phyloP scores from a whole-genome alignment of 345 rosid genomes.

The Physaria fendleri region DNA sequence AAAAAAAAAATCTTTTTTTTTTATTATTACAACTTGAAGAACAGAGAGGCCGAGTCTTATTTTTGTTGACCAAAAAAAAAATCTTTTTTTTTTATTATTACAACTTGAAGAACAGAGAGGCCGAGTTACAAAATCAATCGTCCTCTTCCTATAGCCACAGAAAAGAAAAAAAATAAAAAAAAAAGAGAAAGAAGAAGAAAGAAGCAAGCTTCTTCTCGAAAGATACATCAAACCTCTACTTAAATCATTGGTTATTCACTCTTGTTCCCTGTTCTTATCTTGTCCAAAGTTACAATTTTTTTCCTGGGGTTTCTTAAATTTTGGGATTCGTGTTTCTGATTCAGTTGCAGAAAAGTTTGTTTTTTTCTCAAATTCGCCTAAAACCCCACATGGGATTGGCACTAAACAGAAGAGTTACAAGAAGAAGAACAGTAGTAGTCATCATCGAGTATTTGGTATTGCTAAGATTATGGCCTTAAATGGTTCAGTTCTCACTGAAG shows the following conservation, averaged over 20 bases:
- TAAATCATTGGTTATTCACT: neutral
- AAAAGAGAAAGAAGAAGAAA: slow-evolving; percentile 5
- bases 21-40: neutral
- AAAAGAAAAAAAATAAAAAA: neutral
- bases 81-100: no score
- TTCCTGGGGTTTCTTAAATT: neutral
- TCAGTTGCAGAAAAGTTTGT: neutral
- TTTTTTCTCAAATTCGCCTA: neutral
- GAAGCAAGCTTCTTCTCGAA: neutral
- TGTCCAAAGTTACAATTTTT: neutral
- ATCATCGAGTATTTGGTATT: slow-evolving; percentile 10
- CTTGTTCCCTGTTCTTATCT: neutral
- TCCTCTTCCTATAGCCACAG: slow-evolving; percentile 22
- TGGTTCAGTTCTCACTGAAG: slow-evolving; percentile 39
- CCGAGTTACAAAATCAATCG: neutral
- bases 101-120: no score
- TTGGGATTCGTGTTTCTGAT: neutral
- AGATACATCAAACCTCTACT: neutral
- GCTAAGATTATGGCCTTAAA: slow-evolving; percentile 47
- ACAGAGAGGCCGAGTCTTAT: no score
- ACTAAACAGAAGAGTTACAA: slow-evolving; percentile 21
- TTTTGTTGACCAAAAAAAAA: no score
- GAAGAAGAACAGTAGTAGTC: slow-evolving; percentile 14
- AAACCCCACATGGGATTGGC: slow-evolving; percentile 66
- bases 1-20: neutral